phyloP scores from a whole-genome alignment of 805 yeast species.

The Cyberlindnera amylophila region DNA sequence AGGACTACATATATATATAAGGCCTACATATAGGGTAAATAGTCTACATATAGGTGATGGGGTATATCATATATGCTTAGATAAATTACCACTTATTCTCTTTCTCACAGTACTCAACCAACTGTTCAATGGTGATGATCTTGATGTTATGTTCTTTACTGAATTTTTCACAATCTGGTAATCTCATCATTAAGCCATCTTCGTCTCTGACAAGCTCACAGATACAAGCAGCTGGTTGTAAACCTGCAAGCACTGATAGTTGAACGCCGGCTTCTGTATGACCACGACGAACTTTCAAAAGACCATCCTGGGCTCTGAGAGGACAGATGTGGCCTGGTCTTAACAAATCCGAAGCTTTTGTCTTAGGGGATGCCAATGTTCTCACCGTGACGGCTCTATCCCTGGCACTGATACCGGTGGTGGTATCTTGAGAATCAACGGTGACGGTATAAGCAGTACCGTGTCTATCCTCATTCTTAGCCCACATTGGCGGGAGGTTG shows the following conservation, averaged over 20 bases:
- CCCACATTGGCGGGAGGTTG: slow-evolving; percentile 70
- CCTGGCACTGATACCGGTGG: slow-evolving; percentile 94
- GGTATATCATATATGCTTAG: too few species aligned
- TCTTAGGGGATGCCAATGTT: slow-evolving; percentile 57
- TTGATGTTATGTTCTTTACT: slow-evolving; percentile 58
- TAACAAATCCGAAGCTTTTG: slow-evolving; percentile 63
- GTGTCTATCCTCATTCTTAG: slow-evolving; percentile 67
- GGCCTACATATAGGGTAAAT: too few species aligned
- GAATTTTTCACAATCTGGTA: slow-evolving; percentile 78
- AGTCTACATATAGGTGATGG: too few species aligned
- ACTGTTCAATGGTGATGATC: slow-evolving; percentile 72
- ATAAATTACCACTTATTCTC: slow-evolving; percentile 14
- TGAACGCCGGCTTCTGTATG: slow-evolving; percentile 98
- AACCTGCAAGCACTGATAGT: slow-evolving; percentile 69
- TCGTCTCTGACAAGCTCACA: slow-evolving; percentile 91
- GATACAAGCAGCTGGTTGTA: slow-evolving; percentile 84
- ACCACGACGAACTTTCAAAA: slow-evolving; percentile 78
- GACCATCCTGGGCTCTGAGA: slow-evolving; percentile 83
- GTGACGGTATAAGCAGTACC: slow-evolving; percentile 97
- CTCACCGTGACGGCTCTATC: slow-evolving; percentile 86
- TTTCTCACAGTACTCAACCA: slow-evolving; percentile 49
- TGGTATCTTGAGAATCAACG: slow-evolving; percentile 78
- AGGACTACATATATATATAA: too few species aligned
- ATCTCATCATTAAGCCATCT: slow-evolving; percentile 94
- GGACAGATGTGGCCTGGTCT: slow-evolving; percentile 96